phyloP scores from a whole-genome alignment of 768 basidiomycete species.

The Lactarius deliciosus region DNA sequence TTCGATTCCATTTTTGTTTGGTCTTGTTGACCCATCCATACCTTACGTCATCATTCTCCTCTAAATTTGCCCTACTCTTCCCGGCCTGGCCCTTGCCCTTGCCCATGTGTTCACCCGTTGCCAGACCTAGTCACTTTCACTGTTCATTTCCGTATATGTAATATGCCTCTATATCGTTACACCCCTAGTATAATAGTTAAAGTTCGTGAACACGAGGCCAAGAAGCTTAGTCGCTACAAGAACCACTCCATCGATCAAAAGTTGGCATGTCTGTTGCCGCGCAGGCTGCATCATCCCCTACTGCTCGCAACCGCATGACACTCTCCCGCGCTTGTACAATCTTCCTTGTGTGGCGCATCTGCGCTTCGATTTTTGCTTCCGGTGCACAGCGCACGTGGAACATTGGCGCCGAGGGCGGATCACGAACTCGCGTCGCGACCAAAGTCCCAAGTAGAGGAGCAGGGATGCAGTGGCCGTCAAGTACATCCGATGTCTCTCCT shows the following conservation, averaged over 20 bases:
- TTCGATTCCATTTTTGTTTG: constrained; percentile 16
- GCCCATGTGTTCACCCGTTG: not conserved
- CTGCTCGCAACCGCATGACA: constrained; percentile 15
- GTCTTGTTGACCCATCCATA: not conserved
- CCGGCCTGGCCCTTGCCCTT: not conserved
- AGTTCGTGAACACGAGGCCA: not conserved
- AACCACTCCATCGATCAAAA: constrained; percentile 10
- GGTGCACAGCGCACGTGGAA: constrained; percentile 2
- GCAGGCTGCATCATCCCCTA: not conserved
- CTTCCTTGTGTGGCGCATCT: constrained; percentile 18
- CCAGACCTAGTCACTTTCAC: not conserved
- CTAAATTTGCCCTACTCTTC: no score
- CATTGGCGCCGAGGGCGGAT: constrained; percentile 3
- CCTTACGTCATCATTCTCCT: constrained; percentile 9
- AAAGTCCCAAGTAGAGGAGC: constrained; percentile 2
- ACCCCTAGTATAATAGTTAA: not conserved
- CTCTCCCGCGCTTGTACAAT: constrained; percentile 15
- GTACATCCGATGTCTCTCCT: not conserved
- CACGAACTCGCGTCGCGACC: constrained; percentile 5
- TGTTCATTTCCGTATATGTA: not conserved
- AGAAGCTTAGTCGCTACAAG: not conserved
- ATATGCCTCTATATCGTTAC: not conserved
- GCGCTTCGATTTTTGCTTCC: constrained; percentile 3
- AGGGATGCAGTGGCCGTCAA: not conserved
- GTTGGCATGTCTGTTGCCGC: not conserved